Evolutionary conservation across 371 early-diverging fungal genomes (phyloP).

Genomic region (Haplosporangium sp.): DNA sequence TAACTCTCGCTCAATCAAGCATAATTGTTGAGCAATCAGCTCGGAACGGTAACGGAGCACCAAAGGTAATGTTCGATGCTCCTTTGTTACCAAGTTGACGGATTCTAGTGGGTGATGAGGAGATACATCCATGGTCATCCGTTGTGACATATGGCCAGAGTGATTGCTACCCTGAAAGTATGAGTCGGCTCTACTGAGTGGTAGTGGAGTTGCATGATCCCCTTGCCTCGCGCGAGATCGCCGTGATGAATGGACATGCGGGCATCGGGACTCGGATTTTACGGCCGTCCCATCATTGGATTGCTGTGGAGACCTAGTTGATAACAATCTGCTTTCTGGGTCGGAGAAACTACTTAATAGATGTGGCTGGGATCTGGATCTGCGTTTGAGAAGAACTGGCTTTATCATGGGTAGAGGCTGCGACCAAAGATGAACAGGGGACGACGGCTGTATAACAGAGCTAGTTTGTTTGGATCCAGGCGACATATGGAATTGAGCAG

Average conservation of each 20-base stretch:
- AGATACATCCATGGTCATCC: not conserved
- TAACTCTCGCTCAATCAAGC: conserved; percentile 69
- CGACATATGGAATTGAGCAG: not conserved
- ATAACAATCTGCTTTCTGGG: not conserved
- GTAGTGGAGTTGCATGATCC: not conserved
- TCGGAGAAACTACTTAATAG: not conserved
- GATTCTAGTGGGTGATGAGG: conserved; percentile 2
- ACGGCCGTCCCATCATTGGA: not conserved
- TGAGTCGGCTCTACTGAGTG: not conserved
- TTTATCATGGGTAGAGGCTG: not conserved
- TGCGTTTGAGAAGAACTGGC: not conserved
- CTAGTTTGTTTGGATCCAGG: not conserved
- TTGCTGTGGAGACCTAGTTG: not conserved
- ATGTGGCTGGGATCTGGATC: conserved; percentile 34
- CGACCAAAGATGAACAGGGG: not conserved
- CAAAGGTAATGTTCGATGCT: conserved; percentile 32
- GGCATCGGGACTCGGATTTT: not conserved
- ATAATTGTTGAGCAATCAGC: conserved; percentile 70
- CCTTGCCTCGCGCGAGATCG: not conserved
- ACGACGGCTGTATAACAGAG: not conserved
- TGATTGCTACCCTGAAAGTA: not conserved
- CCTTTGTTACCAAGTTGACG: not conserved
- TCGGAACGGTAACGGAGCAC: conserved; percentile 70
- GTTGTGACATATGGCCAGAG: not conserved
- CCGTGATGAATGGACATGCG: not conserved